Percentiles rank a stretch among this genome's conserved stretches.
Evolutionary conservation across 2,329 filamentous ascomycete genomes (phyloP).

Genomic region (Sporothrix variecibatus): DNA sequence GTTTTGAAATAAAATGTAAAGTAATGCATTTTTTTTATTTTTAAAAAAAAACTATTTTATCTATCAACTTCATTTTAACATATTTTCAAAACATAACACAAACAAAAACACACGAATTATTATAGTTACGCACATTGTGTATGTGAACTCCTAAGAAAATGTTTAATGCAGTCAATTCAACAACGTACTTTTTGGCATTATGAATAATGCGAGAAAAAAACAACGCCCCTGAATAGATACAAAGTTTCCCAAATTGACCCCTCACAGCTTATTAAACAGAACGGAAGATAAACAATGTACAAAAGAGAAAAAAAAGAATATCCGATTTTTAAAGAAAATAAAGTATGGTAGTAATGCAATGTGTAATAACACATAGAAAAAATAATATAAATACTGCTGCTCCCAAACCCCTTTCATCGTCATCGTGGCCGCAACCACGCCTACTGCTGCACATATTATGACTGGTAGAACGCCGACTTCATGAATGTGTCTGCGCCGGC

Average conservation of each 20-base stretch:
- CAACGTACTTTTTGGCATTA: background rate
- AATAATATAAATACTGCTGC: background rate
- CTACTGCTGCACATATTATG: slow-evolving; percentile 27
- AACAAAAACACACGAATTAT: background rate
- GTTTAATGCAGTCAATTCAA: no score
- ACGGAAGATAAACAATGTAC: background rate
- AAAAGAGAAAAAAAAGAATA: background rate
- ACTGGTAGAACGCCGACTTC: slow-evolving; percentile 61
- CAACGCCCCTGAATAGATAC: background rate
- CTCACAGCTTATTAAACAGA: background rate
- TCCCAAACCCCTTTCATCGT: background rate
- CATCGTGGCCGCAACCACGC: background rate
- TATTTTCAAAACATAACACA: background rate
- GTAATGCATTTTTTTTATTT: no score
- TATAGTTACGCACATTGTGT: no score
- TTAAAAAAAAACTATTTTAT: no score
- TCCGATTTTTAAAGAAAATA: background rate
- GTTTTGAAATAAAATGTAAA: no score
- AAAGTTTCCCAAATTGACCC: background rate
- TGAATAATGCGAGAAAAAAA: background rate
- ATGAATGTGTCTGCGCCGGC: slow-evolving; percentile 56
- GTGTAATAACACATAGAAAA: slow-evolving; percentile 8
- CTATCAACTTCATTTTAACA: no score
- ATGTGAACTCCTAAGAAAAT: no score
- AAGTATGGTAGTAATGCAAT: slow-evolving; percentile 15